phyloP scores from a whole-genome alignment of 345 rosid genomes.

The Eucalyptus caleyi region DNA sequence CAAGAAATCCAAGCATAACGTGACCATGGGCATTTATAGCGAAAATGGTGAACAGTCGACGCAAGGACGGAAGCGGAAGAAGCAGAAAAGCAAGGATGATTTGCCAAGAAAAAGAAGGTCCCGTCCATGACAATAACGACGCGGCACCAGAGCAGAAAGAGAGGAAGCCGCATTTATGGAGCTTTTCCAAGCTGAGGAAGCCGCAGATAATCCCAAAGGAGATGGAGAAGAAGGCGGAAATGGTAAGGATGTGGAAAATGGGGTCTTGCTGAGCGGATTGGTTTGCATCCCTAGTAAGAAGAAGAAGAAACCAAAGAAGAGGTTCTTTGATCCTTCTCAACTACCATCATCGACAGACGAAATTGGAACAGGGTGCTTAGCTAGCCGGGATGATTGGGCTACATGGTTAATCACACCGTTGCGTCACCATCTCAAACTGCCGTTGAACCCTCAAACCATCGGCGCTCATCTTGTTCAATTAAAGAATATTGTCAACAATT shows the following conservation, averaged over 20 bases:
- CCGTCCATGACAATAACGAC: background rate
- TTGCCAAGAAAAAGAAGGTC: background rate
- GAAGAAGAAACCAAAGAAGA: constrained; percentile 38
- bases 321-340: constrained; percentile 2
- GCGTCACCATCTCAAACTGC: background rate
- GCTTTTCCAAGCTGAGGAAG: constrained; percentile 9
- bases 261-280: constrained; percentile 2
- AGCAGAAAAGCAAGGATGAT: constrained; percentile 8
- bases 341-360: constrained; percentile 19
- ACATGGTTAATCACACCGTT: background rate
- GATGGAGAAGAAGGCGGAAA: background rate
- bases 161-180: constrained; percentile 33
- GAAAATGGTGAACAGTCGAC: background rate
- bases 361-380: constrained; percentile 70
- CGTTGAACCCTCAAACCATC: background rate
- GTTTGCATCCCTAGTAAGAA: constrained; percentile 19
- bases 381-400: constrained; percentile 44
- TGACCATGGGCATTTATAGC: background rate
- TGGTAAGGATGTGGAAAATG: constrained; percentile 3
- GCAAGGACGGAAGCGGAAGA: constrained; percentile 6
- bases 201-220: background rate
- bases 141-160: background rate
- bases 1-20: background rate
- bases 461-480: background rate
- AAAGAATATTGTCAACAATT: background rate